These are phyloP conservation scores for Podaxis pistillaris DNA, from an alignment of 768 basidiomycete species.

Conservation along the genomic window DNA sequence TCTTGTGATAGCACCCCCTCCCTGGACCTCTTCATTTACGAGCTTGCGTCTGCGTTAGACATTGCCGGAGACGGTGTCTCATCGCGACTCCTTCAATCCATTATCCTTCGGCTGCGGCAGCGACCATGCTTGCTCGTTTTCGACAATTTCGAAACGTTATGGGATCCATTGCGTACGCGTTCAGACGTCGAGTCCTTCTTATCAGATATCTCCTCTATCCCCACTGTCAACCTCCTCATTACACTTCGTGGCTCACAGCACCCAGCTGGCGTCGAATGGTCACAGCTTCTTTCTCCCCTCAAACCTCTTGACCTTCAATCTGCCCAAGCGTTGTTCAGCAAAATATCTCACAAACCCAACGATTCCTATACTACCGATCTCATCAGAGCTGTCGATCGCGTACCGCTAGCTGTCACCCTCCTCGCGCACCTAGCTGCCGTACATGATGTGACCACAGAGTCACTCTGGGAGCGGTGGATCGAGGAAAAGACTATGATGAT, in stretches of 20 bases:
- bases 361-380: slow-evolving; percentile 21
- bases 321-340: slow-evolving; percentile 24
- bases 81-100: slow-evolving; percentile 17
- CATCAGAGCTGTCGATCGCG: slow-evolving; percentile 28
- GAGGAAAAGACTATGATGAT: slow-evolving; percentile 29
- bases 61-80: slow-evolving; percentile 16
- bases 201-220: slow-evolving; percentile 20
- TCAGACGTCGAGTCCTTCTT: slow-evolving; percentile 26
- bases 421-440: slow-evolving; percentile 30
- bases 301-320: slow-evolving; percentile 25
- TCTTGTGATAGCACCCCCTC: slow-evolving; percentile 29
- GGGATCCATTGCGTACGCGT: slow-evolving; percentile 26
- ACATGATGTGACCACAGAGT: slow-evolving; percentile 28
- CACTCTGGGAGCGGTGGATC: slow-evolving; percentile 29
- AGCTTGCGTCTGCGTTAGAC: slow-evolving; percentile 21
- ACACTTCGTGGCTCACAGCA: slow-evolving; percentile 31
- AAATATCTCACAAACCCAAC: slow-evolving; percentile 24
- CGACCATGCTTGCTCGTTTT: slow-evolving; percentile 24
- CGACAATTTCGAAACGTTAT: slow-evolving; percentile 34
- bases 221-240: slow-evolving; percentile 23
- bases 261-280: slow-evolving; percentile 26
- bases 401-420: slow-evolving; percentile 32
- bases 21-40: slow-evolving; percentile 22
- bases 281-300: slow-evolving; percentile 24
- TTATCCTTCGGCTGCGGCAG: slow-evolving; percentile 17